These are phyloP conservation scores for Hippophae tibetana DNA, from an alignment of 306 rosid species.

Conservation along the genomic window DNA sequence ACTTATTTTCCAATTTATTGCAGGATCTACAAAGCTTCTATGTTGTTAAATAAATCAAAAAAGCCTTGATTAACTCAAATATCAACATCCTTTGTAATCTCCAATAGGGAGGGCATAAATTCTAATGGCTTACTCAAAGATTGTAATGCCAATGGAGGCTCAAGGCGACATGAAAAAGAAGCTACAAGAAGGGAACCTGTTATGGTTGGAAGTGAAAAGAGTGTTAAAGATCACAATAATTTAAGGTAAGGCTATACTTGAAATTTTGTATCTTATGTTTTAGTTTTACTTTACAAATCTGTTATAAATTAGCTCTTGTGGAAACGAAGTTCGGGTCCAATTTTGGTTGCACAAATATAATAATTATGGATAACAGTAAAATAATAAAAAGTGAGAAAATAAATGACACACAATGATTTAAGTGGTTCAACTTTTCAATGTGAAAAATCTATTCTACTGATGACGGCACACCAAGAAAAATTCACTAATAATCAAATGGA, in stretches of 20 bases:
- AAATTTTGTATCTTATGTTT: constrained; percentile 11
- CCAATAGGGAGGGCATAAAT: constrained; percentile 33
- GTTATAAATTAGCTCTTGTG: no score
- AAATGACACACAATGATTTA: no score
- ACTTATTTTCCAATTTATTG: constrained; percentile 3
- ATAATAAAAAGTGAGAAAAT: no score
- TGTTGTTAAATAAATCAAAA: not conserved
- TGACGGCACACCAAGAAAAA: no score
- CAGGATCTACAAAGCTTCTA: constrained; percentile 11
- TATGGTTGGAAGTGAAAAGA: constrained; percentile 29
- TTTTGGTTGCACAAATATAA: no score
- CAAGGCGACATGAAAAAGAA: constrained; percentile 25
- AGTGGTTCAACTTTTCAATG: no score
- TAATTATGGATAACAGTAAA: no score
- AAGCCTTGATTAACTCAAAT: not conserved
- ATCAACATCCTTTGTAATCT: constrained; percentile 23
- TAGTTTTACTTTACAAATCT: not conserved
- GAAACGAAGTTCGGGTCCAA: no score
- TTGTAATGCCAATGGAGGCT: constrained; percentile 25
- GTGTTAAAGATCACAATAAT: constrained; percentile 20
- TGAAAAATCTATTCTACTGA: no score
- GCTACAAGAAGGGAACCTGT: constrained; percentile 30
- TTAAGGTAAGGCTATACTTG: constrained; percentile 32
- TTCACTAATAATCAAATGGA: no score
- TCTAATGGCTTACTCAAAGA: constrained; percentile 30